Evolutionary conservation across 1,284 basidiomycete species (phyloP).

Genomic region (Cryptococcus jaspeensis): DNA sequence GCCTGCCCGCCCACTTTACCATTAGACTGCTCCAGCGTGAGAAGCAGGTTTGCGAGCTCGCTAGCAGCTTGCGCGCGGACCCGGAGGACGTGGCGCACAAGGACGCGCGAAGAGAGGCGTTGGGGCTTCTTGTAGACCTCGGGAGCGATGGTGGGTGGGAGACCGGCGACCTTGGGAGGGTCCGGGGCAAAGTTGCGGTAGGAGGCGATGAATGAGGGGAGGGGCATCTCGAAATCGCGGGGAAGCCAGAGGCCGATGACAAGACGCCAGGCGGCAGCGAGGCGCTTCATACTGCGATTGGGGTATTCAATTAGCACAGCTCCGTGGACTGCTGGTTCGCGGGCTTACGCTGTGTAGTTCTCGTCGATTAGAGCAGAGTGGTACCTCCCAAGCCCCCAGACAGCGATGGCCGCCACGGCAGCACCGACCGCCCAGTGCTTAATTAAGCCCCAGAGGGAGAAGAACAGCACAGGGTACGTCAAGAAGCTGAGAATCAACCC

Average conservation of each 20-base stretch:
- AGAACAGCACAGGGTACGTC: conserved; percentile 78
- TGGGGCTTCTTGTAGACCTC: conserved; percentile 43
- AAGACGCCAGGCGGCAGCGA: conserved; percentile 83
- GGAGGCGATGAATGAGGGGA: conserved; percentile 63
- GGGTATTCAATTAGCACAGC: too few species aligned
- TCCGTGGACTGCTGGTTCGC: neutral
- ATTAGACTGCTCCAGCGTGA: conserved; percentile 58
- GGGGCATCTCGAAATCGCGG: conserved; percentile 71
- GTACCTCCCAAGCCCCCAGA: conserved; percentile 75
- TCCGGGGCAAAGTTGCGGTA: conserved; percentile 38
- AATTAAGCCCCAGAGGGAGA: conserved; percentile 75
- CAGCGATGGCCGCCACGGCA: conserved; percentile 53
- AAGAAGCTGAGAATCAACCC: conserved; percentile 71
- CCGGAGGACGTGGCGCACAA: conserved; percentile 80
- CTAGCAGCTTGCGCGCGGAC: conserved; percentile 73
- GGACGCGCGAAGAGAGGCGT: conserved; percentile 69
- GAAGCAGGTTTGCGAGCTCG: conserved; percentile 67
- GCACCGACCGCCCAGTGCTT: conserved; percentile 63
- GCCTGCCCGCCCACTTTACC: conserved; percentile 36
- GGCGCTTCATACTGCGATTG: conserved; percentile 59
- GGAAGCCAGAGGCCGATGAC: conserved; percentile 88
- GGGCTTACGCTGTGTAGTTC: conserved; percentile 73
- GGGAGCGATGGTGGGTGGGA: conserved; percentile 30
- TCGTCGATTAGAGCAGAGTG: conserved; percentile 59
- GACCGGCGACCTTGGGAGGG: conserved; percentile 39